Evolutionary conservation across 1,284 basidiomycete genomes (phyloP).

Genomic region (Ustilago trichophora): DNA sequence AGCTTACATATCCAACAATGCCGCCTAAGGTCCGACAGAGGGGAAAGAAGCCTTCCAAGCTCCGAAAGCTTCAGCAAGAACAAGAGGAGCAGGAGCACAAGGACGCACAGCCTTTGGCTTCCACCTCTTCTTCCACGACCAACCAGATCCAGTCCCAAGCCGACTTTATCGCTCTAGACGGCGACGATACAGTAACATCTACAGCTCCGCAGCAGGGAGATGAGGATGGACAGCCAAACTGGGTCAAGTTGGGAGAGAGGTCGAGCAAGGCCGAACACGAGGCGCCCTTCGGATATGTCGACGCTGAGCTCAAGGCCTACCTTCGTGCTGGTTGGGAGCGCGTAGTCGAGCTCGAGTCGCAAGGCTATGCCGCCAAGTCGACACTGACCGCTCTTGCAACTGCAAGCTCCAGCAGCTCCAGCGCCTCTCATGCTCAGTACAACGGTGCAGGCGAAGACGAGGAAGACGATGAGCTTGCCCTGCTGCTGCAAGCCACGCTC

Average conservation of each 20-base stretch:
- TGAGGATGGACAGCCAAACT: slow-evolving; percentile 27
- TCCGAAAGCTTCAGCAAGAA: slow-evolving; percentile 29
- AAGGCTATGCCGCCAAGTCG: slow-evolving; percentile 27
- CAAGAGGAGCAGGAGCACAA: slow-evolving; percentile 10
- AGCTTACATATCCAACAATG: slow-evolving; percentile 9
- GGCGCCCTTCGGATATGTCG: slow-evolving; percentile 61
- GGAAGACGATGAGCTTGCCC: slow-evolving; percentile 42
- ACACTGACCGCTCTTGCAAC: slow-evolving; percentile 20
- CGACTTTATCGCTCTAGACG: slow-evolving; percentile 29
- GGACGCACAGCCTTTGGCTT: slow-evolving; percentile 17
- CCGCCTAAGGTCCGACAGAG: slow-evolving; percentile 43
- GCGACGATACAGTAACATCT: too few species aligned
- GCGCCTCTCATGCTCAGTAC: not conserved
- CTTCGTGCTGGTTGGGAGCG: slow-evolving; percentile 42
- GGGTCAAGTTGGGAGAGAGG: slow-evolving; percentile 34
- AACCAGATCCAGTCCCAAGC: slow-evolving; percentile 24
- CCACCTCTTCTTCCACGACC: slow-evolving; percentile 9
- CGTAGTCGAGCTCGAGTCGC: slow-evolving; percentile 36
- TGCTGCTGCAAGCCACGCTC: slow-evolving; percentile 59
- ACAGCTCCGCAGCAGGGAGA: too few species aligned
- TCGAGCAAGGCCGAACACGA: slow-evolving; percentile 36
- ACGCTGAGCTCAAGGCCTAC: slow-evolving; percentile 59
- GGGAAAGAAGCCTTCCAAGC: slow-evolving; percentile 50
- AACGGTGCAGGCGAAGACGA: slow-evolving; percentile 12
- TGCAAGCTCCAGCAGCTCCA: too few species aligned